Conservation (phyloP, 1,139 yeast species). For the Yarrowia galli region DNA sequence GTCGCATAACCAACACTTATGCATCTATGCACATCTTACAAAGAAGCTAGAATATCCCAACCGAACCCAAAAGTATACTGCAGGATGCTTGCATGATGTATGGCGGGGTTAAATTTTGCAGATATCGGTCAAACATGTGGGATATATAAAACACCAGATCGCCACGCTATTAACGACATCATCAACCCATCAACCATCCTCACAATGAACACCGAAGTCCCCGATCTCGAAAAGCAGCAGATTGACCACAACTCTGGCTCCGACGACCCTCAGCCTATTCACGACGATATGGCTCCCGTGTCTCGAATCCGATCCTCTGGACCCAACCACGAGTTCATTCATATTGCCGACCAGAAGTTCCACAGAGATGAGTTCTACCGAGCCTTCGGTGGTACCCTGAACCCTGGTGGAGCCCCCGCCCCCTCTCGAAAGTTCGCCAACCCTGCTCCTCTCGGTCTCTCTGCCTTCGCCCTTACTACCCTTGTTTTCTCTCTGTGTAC, state of each 20-base stretch:
- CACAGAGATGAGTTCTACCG: conserved; percentile 63
- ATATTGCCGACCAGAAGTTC: conserved; percentile 75
- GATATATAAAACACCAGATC: conserved; percentile 16
- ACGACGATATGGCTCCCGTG: conserved; percentile 39
- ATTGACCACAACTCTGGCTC: conserved; percentile 31
- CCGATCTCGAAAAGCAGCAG: conserved; percentile 36
- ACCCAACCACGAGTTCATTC: conserved; percentile 63
- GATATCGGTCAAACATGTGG: neutral
- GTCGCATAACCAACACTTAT: conserved; percentile 21
- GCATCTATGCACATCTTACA: conserved; percentile 6
- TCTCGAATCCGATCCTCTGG: conserved; percentile 52
- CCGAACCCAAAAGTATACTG: neutral
- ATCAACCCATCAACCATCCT: neutral
- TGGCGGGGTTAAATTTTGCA: conserved; percentile 37
- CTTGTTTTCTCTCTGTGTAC: conserved; percentile 76
- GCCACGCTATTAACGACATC: neutral
- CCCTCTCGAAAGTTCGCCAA: conserved; percentile 79
- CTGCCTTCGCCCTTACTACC: conserved; percentile 85
- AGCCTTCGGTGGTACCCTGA: conserved; percentile 80
- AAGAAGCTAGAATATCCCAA: conserved; percentile 2
- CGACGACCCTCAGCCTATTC: conserved; percentile 29
- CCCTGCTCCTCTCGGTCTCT: conserved; percentile 87
- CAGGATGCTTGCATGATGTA: conserved; percentile 22
- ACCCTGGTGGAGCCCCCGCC: conserved; percentile 68
- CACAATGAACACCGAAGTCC: conserved; percentile 25